Percentiles rank a stretch among this genome's conserved stretches.
Evolutionary conservation across 768 basidiomycete genomes (phyloP).

Genomic region (Holtermanniella nyarrowii): DNA sequence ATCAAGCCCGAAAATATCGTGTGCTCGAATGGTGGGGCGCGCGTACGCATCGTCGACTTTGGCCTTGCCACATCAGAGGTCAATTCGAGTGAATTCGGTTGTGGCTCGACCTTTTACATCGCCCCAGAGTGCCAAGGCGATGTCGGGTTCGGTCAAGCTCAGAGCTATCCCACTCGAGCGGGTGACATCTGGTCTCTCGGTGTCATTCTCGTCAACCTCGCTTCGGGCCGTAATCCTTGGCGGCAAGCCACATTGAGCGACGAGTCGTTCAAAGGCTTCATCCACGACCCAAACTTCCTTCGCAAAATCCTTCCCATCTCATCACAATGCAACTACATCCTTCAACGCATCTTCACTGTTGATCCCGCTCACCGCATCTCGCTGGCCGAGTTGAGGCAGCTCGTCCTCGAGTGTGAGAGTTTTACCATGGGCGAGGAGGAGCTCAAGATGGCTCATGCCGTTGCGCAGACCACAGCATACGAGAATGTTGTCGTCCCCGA

Average conservation of each 20-base stretch:
- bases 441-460: constrained; percentile 34
- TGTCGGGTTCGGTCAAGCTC: constrained; percentile 43
- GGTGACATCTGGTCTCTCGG: constrained; percentile 97
- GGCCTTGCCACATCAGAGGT: constrained; percentile 37
- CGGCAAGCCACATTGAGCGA: constrained; percentile 54
- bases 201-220: constrained; percentile 65
- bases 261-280: constrained; percentile 68
- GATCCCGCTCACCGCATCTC: constrained; percentile 56
- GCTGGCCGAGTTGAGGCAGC: constrained; percentile 54
- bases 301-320: constrained; percentile 65
- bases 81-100: constrained; percentile 35
- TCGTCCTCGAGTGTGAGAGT: constrained; percentile 50
- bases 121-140: constrained; percentile 50
- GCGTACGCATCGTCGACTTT: constrained; percentile 39
- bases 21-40: constrained; percentile 43
- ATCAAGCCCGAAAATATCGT: constrained; percentile 40
- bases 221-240: constrained; percentile 71
- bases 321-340: constrained; percentile 51
- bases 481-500: not conserved
- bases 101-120: constrained; percentile 41
- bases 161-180: constrained; percentile 59
- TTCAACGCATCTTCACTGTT: constrained; percentile 60
- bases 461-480: constrained; percentile 10
- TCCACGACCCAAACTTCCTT: constrained; percentile 56
- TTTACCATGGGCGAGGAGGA: constrained; percentile 55